Percentiles rank a stretch among this genome's conserved stretches.
These are phyloP conservation scores for Pythium dissimile DNA, from an alignment of 352 stramenopile species.

Conservation along the genomic window DNA sequence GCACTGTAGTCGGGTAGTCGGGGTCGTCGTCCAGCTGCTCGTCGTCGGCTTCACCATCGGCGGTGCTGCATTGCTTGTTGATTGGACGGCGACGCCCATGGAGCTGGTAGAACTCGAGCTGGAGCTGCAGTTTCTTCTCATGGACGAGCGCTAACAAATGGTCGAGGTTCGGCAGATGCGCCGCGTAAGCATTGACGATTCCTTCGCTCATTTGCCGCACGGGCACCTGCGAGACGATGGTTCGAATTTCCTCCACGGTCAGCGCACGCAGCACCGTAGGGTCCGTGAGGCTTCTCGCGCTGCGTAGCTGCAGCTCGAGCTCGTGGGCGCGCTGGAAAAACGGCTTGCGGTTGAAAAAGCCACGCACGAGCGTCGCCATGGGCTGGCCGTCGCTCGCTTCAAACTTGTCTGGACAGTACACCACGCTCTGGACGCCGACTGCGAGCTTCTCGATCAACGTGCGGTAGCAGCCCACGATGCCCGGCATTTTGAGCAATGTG, in stretches of 20 bases:
- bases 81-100: background rate
- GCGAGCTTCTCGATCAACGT: conserved; percentile 69
- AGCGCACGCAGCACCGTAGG: conserved; percentile 33
- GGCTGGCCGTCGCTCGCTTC: background rate
- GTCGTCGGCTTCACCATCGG: conserved; percentile 22
- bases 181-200: conserved; percentile 12
- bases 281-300: conserved; percentile 43
- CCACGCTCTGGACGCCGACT: conserved; percentile 44
- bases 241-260: conserved; percentile 39
- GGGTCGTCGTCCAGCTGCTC: conserved; percentile 25
- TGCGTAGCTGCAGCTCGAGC: conserved; percentile 41
- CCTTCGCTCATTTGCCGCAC: conserved; percentile 20
- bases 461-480: conserved; percentile 67
- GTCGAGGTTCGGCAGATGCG: conserved; percentile 19
- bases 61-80: background rate
- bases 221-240: conserved; percentile 44
- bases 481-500: conserved; percentile 75
- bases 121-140: conserved; percentile 9
- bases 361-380: conserved; percentile 54
- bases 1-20: conserved; percentile 45
- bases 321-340: conserved; percentile 65
- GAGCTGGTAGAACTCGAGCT: conserved; percentile 22
- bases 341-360: conserved; percentile 53
- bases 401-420: conserved; percentile 40
- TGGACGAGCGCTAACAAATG: conserved; percentile 9